phyloP scores from a whole-genome alignment of 148 eudicot species.

The Silene latifolia region DNA sequence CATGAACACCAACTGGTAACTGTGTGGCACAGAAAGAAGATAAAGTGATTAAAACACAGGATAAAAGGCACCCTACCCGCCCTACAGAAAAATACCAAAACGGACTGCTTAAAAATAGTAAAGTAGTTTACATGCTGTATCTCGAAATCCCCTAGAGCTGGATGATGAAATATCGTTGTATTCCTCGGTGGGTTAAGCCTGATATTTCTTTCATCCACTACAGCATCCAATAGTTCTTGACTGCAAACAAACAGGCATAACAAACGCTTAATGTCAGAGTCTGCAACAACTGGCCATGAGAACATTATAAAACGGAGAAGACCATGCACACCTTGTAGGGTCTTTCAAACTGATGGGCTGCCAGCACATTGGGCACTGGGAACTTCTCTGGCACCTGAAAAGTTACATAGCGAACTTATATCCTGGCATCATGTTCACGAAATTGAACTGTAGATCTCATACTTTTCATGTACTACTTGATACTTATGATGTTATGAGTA shows the following conservation, averaged over 20 bases:
- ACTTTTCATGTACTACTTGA: not conserved
- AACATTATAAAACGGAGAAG: not conserved
- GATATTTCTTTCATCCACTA: constrained; percentile 70
- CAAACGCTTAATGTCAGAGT: not conserved
- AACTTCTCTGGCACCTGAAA: constrained; percentile 96
- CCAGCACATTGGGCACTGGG: constrained; percentile 99
- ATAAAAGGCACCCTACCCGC: not conserved
- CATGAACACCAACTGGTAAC: constrained; percentile 76
- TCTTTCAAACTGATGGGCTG: constrained; percentile 90
- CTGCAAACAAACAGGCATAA: constrained; percentile 35
- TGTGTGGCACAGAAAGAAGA: constrained; percentile 25
- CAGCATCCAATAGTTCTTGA: constrained; percentile 86
- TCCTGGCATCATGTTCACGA: not conserved
- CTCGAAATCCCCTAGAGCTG: constrained; percentile 80
- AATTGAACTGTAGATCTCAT: not conserved
- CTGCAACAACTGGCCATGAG: not conserved
- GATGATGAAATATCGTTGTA: constrained; percentile 83
- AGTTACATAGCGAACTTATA: constrained; percentile 7
- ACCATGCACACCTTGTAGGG: constrained; percentile 44
- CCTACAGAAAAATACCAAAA: not conserved
- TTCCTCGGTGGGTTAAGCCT: constrained; percentile 66
- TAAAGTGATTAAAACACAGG: not conserved
- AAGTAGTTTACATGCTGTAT: constrained; percentile 69
- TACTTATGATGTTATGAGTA: not conserved
- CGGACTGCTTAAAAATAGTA: not conserved